Percentiles rank a stretch among this genome's conserved stretches.
phyloP scores from a whole-genome alignment of 140 eudicot species.

The Bidens hawaiensis region DNA sequence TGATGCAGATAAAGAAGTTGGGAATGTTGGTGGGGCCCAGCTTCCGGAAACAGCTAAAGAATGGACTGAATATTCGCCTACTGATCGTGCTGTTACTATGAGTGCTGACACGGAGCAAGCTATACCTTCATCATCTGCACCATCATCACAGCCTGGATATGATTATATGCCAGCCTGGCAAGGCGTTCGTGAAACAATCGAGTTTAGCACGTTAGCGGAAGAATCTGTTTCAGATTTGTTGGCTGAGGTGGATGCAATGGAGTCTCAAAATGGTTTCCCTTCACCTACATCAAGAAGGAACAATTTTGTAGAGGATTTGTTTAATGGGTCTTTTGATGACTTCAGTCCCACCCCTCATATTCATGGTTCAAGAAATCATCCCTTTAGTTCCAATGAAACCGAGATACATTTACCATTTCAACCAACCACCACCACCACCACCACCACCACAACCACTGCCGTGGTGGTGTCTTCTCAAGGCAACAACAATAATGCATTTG shows the following conservation, averaged over 20 bases:
- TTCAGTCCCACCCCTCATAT: conserved; percentile 42
- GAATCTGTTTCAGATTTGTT: conserved; percentile 84
- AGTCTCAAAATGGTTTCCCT: conserved; percentile 62
- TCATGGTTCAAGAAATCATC: conserved; percentile 39
- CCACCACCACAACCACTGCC: background rate
- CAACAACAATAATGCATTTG: conserved; percentile 21
- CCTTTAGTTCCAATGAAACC: conserved; percentile 38
- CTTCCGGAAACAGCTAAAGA: conserved; percentile 40
- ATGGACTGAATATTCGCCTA: conserved; percentile 63
- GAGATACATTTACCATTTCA: conserved; percentile 47
- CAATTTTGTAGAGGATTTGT: conserved; percentile 51
- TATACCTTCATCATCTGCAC: conserved; percentile 14
- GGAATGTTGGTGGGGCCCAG: no score
- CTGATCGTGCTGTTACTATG: conserved; percentile 26
- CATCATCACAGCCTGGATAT: conserved; percentile 24
- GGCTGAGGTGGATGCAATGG: conserved; percentile 94
- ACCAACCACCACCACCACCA: conserved; percentile 8
- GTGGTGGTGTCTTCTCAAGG: conserved; percentile 22
- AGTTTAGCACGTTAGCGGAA: conserved; percentile 78
- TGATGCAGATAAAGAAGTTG: no score
- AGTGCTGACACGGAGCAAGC: conserved; percentile 28
- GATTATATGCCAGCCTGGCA: conserved; percentile 41
- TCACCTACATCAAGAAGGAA: conserved; percentile 78
- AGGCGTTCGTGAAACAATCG: conserved; percentile 49
- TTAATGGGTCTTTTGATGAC: conserved; percentile 48